These are phyloP conservation scores for Rostrohypoxylon terebratum DNA, from an alignment of 495 filamentous ascomycete genomes.

Conservation along the genomic window DNA sequence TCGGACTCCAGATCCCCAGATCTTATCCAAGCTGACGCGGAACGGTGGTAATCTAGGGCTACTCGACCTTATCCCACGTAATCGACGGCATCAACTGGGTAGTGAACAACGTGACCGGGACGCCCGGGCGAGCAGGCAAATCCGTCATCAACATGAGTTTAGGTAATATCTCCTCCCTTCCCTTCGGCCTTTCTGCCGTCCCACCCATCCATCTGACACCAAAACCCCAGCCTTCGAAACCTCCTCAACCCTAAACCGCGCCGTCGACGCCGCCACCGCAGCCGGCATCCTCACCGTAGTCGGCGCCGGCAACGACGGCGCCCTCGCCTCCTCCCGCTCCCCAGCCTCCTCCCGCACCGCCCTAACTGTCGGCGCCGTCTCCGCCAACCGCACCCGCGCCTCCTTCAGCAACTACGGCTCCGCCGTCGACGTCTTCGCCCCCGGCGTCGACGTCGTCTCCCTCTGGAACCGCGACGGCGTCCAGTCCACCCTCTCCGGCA, in stretches of 20 bases:
- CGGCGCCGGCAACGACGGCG: conserved; percentile 55
- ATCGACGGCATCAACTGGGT: conserved; percentile 65
- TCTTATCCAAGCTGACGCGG: not conserved
- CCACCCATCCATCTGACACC: conserved; percentile 4
- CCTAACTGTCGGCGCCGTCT: conserved; percentile 64
- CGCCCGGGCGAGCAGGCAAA: conserved; percentile 39
- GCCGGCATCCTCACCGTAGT: conserved; percentile 59
- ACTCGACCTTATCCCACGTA: conserved; percentile 55
- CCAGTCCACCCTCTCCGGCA: conserved; percentile 59
- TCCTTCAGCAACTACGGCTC: conserved; percentile 66
- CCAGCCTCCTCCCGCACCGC: conserved; percentile 61
- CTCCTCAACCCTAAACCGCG: conserved; percentile 52
- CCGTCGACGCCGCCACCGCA: conserved; percentile 53
- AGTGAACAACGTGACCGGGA: conserved; percentile 50
- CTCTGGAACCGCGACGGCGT: conserved; percentile 44
- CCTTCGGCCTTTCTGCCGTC: conserved; percentile 27
- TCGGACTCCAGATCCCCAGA: not conserved
- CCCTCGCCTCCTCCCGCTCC: conserved; percentile 50
- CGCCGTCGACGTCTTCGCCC: conserved; percentile 61
- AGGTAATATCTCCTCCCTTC: conserved; percentile 49
- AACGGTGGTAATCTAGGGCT: conserved; percentile 43
- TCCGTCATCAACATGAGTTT: conserved; percentile 61
- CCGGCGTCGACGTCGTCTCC: conserved; percentile 55
- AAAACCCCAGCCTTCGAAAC: conserved; percentile 13
- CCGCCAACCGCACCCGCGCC: conserved; percentile 54